Conservation (phyloP, 2,329 filamentous ascomycete species). For the Aureobasidium melanogenum region DNA sequence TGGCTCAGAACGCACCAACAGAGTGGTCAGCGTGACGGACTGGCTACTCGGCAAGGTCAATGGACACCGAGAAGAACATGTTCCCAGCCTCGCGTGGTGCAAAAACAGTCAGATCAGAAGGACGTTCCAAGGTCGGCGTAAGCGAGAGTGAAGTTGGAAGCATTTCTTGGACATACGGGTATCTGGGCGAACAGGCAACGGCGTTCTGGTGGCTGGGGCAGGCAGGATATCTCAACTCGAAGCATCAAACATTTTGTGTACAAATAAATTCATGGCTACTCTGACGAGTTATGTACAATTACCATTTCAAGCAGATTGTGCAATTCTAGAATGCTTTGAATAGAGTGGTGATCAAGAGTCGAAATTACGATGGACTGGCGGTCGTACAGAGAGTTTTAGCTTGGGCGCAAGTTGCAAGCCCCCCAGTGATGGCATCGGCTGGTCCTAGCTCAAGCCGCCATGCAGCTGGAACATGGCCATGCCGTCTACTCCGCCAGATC, state of each 20-base stretch:
- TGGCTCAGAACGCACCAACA: conserved; percentile 74
- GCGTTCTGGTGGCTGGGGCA: conserved; percentile 3
- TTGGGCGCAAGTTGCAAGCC: no score
- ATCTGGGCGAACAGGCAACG: not conserved
- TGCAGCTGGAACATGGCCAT: not conserved
- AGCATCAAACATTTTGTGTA: not conserved
- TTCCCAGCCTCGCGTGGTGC: conserved; percentile 35
- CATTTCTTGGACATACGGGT: not conserved
- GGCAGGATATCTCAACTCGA: conserved; percentile 3
- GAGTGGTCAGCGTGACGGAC: conserved; percentile 84
- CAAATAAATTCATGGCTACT: not conserved
- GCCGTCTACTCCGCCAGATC: not conserved
- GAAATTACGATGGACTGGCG: not conserved
- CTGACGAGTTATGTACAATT: not conserved
- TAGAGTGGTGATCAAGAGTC: not conserved
- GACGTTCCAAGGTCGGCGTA: not conserved
- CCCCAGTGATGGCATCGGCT: not conserved
- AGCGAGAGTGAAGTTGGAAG: not conserved
- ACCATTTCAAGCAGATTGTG: not conserved
- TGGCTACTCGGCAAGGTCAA: conserved; percentile 80
- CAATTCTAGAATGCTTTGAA: not conserved
- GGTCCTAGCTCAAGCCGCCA: not conserved
- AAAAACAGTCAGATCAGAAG: conserved; percentile 15
- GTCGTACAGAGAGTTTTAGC: not conserved
- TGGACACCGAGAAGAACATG: conserved; percentile 33